Conservation (phyloP, 2,329 filamentous ascomycete genomes). For the Cordyceps farinosa region DNA sequence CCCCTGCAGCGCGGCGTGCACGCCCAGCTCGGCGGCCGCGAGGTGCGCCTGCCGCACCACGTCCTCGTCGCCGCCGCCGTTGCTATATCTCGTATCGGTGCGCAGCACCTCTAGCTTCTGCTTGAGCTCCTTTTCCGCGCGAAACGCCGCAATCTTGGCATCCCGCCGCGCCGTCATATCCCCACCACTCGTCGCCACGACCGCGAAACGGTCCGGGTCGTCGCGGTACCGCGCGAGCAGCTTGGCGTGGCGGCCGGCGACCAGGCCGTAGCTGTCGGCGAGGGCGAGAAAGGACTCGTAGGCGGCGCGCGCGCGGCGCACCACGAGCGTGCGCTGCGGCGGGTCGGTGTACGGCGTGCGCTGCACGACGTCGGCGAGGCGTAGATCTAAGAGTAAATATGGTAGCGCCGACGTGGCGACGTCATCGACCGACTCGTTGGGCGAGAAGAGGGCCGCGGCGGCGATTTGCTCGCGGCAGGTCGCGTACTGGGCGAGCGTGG, state of each 20-base stretch:
- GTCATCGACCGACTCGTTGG: conserved; percentile 87
- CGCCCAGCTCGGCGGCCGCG: conserved; percentile 67
- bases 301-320: conserved; percentile 61
- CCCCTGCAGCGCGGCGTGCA: conserved; percentile 77
- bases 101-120: conserved; percentile 65
- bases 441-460: conserved; percentile 77
- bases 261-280: conserved; percentile 73
- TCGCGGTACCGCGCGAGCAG: conserved; percentile 72
- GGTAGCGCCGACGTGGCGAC: conserved; percentile 79
- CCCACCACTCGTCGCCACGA: conserved; percentile 54
- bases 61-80: conserved; percentile 77
- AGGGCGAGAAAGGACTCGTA: conserved; percentile 78
- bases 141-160: conserved; percentile 81
- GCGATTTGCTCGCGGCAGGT: conserved; percentile 67
- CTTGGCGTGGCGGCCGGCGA: conserved; percentile 61
- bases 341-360: conserved; percentile 54
- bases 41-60: conserved; percentile 75
- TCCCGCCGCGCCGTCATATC: conserved; percentile 68
- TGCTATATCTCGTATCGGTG: conserved; percentile 45
- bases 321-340: conserved; percentile 56
- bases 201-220: conserved; percentile 61
- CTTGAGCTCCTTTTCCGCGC: conserved; percentile 80
- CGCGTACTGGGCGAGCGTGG: conserved; percentile 67
- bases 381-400: conserved; percentile 75
- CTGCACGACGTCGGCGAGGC: conserved; percentile 75